These are phyloP conservation scores for Dactylellina cionopaga DNA, from an alignment of 2,329 filamentous ascomycete species.

Conservation along the genomic window DNA sequence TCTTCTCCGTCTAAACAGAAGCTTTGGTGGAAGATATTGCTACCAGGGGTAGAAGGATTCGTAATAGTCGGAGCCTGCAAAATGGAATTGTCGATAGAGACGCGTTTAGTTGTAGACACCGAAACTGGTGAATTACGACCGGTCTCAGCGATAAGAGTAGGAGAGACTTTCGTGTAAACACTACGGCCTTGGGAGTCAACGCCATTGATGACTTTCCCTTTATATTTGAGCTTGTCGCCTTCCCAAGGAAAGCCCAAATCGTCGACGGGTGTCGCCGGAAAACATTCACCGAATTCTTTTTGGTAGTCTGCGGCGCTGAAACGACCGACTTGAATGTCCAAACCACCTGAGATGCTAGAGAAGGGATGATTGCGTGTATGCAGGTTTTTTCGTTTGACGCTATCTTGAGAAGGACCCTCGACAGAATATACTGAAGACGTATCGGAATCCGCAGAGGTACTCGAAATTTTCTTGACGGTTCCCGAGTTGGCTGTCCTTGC, in stretches of 20 bases:
- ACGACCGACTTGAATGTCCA: not conserved
- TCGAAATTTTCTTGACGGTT: too few species aligned
- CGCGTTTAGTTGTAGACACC: not conserved
- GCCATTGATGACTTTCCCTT: not conserved
- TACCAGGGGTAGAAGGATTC: conserved; percentile 3
- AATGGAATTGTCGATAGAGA: not conserved
- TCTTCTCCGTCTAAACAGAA: not conserved
- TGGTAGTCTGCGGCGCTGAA: not conserved
- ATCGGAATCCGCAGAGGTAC: too few species aligned
- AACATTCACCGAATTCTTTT: not conserved
- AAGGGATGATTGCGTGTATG: not conserved
- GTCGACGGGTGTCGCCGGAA: not conserved
- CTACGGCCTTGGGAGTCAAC: conserved; percentile 11
- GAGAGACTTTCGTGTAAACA: not conserved
- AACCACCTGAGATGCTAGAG: not conserved
- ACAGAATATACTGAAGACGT: conserved; percentile 12
- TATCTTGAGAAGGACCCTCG: not conserved
- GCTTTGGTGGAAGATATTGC: not conserved
- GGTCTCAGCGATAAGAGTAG: not conserved
- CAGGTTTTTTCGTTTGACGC: too few species aligned
- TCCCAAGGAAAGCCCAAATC: not conserved
- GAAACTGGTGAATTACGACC: not conserved
- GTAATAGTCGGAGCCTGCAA: not conserved
- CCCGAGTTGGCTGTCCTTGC: too few species aligned
- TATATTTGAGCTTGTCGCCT: not conserved